phyloP scores from a whole-genome alignment of 768 basidiomycete species.

The Jaapia argillacea region DNA sequence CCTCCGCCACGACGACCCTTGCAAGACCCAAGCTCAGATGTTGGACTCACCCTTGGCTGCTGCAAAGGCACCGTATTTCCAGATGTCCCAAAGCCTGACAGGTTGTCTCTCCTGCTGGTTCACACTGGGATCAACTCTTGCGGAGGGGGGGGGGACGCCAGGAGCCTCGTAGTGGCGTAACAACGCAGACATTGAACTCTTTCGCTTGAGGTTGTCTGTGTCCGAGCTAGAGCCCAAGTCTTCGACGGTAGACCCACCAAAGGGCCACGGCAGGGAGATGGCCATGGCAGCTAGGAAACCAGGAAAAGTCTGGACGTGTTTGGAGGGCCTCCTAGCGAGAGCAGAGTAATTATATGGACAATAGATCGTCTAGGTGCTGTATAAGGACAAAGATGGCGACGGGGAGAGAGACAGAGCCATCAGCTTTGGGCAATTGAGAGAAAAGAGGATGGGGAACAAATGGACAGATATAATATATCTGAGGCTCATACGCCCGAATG shows the following conservation, averaged over 20 bases:
- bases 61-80: slow-evolving; percentile 61
- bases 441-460: neutral
- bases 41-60: slow-evolving; percentile 57
- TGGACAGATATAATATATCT: slow-evolving; percentile 4
- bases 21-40: too few species aligned
- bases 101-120: slow-evolving; percentile 45
- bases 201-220: neutral
- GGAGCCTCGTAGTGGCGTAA: slow-evolving; percentile 52
- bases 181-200: slow-evolving; percentile 13
- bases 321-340: too few species aligned
- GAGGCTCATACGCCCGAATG: neutral
- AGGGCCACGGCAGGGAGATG: slow-evolving; percentile 14
- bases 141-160: slow-evolving; percentile 61
- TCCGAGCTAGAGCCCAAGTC: too few species aligned
- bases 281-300: slow-evolving; percentile 5
- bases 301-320: too few species aligned
- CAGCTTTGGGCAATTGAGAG: too few species aligned
- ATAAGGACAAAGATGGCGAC: too few species aligned
- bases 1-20: too few species aligned
- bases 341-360: too few species aligned
- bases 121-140: slow-evolving; percentile 61
- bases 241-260: too few species aligned
- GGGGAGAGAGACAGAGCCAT: too few species aligned
- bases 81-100: slow-evolving; percentile 57
- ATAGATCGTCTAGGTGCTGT: too few species aligned